Evolutionary conservation across 345 rosid genomes (phyloP).

Genomic region (Populus pruinosa): DNA sequence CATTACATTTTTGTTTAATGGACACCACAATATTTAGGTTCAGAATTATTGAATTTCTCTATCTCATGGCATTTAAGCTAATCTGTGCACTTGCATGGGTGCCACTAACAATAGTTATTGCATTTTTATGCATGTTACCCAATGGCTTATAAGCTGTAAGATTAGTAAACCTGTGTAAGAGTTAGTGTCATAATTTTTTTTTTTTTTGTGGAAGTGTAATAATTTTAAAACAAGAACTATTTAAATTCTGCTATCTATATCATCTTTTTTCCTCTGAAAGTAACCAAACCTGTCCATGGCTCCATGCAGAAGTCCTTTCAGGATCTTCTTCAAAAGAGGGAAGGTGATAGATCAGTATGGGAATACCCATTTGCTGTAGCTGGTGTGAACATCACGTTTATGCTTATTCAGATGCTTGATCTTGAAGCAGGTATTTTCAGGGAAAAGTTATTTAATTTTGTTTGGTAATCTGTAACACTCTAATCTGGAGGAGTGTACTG

Average conservation of each 20-base stretch:
- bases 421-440: constrained; percentile 80
- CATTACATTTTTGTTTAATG: background rate
- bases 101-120: background rate
- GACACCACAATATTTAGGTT: background rate
- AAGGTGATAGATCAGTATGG: constrained; percentile 94
- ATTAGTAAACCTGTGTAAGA: background rate
- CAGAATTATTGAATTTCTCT: background rate
- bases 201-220: background rate
- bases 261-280: background rate
- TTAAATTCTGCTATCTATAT: background rate
- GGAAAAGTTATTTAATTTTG: background rate
- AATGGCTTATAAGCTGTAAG: background rate
- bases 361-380: constrained; percentile 99
- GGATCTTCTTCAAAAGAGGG: constrained; percentile 84
- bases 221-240: background rate
- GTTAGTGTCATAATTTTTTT: background rate
- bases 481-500: background rate
- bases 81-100: background rate
- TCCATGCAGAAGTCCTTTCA: constrained; percentile 75
- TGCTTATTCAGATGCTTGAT: constrained; percentile 99
- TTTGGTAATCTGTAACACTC: background rate
- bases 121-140: background rate
- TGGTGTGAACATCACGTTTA: constrained; percentile 94
- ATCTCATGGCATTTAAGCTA: background rate
- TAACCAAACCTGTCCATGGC: constrained; percentile 29